Evolutionary conservation across 2,329 filamentous ascomycete genomes (phyloP).

Genomic region (Epicoccum sorghinum): DNA sequence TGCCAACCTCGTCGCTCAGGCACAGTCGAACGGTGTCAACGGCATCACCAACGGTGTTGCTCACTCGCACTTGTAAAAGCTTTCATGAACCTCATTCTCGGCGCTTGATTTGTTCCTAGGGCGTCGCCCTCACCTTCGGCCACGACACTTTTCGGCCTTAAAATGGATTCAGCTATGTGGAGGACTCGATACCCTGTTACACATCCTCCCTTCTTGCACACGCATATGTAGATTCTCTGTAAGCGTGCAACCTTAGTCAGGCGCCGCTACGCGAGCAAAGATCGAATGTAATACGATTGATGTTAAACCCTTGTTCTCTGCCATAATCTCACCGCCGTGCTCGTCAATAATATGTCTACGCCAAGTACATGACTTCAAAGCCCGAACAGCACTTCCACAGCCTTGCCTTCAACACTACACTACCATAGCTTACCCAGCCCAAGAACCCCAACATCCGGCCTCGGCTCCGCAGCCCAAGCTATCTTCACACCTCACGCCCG

Average conservation of each 20-base stretch:
- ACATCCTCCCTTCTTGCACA: constrained; percentile 21
- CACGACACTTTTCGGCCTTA: constrained; percentile 20
- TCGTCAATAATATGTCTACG: too few relatives aligned
- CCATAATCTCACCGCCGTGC: too few relatives aligned
- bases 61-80: constrained; percentile 43
- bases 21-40: constrained; percentile 32
- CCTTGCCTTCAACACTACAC: background rate
- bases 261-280: background rate
- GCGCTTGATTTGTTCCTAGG: constrained; percentile 21
- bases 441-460: background rate
- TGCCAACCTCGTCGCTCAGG: constrained; percentile 35
- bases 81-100: constrained; percentile 18
- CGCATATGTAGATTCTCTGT: constrained; percentile 17
- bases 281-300: constrained; percentile 12
- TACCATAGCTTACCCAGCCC: background rate
- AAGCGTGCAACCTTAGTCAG: constrained; percentile 1
- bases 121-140: constrained; percentile 15
- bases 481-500: background rate
- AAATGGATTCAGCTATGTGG: constrained; percentile 30
- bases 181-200: constrained; percentile 36
- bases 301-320: background rate
- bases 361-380: too few relatives aligned
- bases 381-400: background rate
- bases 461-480: constrained; percentile 4
- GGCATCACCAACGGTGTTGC: constrained; percentile 38